Percentiles rank a stretch among this genome's conserved stretches.
These are phyloP conservation scores for Taphrina communis DNA, from an alignment of 1,139 yeast species.

Conservation along the genomic window DNA sequence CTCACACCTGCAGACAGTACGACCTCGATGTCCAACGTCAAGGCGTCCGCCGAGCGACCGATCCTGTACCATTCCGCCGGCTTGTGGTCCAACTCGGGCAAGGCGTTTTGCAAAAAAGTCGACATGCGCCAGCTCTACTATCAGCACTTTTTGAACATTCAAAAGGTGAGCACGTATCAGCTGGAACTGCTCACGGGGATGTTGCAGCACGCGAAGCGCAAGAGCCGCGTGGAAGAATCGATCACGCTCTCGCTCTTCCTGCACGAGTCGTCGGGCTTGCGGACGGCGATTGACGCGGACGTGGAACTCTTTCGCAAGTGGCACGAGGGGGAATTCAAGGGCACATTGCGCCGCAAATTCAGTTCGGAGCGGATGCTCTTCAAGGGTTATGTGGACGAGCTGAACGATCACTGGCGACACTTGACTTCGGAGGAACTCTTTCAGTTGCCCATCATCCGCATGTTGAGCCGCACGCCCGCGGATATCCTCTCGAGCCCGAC, in stretches of 20 bases:
- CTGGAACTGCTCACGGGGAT: slow-evolving; percentile 11
- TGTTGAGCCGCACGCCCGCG: slow-evolving; percentile 25
- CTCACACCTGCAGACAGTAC: slow-evolving; percentile 23
- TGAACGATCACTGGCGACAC: slow-evolving; percentile 27
- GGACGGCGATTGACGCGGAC: slow-evolving; percentile 23
- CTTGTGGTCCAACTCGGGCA: slow-evolving; percentile 18
- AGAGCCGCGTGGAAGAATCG: slow-evolving; percentile 27
- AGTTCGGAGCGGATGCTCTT: slow-evolving; percentile 30
- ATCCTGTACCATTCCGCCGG: slow-evolving; percentile 22
- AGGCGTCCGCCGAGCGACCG: slow-evolving; percentile 10
- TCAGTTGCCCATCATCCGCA: slow-evolving; percentile 25
- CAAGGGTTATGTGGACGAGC: slow-evolving; percentile 32
- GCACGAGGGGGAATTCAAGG: slow-evolving; percentile 30
- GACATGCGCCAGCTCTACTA: slow-evolving; percentile 33
- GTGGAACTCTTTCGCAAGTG: slow-evolving; percentile 25
- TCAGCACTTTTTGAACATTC: slow-evolving; percentile 29
- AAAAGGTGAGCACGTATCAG: slow-evolving; percentile 28
- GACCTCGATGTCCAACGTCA: slow-evolving; percentile 7
- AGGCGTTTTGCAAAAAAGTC: slow-evolving; percentile 22
- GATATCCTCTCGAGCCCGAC: slow-evolving; percentile 14
- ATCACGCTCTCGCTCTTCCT: slow-evolving; percentile 25
- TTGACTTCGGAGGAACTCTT: slow-evolving; percentile 28
- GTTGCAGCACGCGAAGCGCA: slow-evolving; percentile 20
- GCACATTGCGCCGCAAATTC: slow-evolving; percentile 7
- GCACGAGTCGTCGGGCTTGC: slow-evolving; percentile 27